A percentile compares a stretch with the other conserved stretches of the same genome.
Conservation (phyloP, 2,329 filamentous ascomycete species). For the Aspergillus glaucus region DNA sequence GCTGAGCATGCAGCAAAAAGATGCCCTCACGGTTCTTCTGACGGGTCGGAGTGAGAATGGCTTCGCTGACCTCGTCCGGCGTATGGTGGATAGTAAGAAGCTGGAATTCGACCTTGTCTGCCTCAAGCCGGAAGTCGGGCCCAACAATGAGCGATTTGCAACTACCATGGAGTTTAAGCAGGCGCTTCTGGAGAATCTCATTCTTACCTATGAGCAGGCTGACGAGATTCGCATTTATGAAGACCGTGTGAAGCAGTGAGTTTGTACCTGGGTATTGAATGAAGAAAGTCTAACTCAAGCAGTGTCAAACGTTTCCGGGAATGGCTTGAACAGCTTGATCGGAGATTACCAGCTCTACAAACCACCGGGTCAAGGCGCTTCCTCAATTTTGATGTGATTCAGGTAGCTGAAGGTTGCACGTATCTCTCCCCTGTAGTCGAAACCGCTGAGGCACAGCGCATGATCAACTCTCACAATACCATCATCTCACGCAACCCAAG, state of each 20-base stretch:
- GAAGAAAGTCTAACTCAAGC: conserved; percentile 8
- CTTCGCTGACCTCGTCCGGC: conserved; percentile 73
- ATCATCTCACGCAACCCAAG: conserved; percentile 23
- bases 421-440: conserved; percentile 72
- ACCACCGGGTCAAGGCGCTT: conserved; percentile 52
- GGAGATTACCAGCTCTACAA: conserved; percentile 40
- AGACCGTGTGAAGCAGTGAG: conserved; percentile 55
- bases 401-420: conserved; percentile 70
- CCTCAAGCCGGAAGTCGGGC: conserved; percentile 78
- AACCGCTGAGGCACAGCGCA: conserved; percentile 75
- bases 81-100: conserved; percentile 69
- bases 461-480: conserved; percentile 80
- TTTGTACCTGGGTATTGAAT: conserved; percentile 12
- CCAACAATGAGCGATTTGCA: conserved; percentile 68
- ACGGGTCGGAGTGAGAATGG: conserved; percentile 75
- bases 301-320: conserved; percentile 75
- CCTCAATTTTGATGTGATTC: conserved; percentile 73
- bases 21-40: conserved; percentile 76
- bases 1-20: conserved; percentile 75
- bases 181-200: conserved; percentile 67
- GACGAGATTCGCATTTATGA: conserved; percentile 71
- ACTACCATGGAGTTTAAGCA: conserved; percentile 94
- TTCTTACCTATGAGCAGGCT: conserved; percentile 78
- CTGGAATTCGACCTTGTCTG: conserved; percentile 84
- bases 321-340: conserved; percentile 76